Percentiles rank a stretch among this genome's conserved stretches.
Evolutionary conservation across 2,329 filamentous ascomycete species (phyloP).

Genomic region (Paecilomyces niveus): DNA sequence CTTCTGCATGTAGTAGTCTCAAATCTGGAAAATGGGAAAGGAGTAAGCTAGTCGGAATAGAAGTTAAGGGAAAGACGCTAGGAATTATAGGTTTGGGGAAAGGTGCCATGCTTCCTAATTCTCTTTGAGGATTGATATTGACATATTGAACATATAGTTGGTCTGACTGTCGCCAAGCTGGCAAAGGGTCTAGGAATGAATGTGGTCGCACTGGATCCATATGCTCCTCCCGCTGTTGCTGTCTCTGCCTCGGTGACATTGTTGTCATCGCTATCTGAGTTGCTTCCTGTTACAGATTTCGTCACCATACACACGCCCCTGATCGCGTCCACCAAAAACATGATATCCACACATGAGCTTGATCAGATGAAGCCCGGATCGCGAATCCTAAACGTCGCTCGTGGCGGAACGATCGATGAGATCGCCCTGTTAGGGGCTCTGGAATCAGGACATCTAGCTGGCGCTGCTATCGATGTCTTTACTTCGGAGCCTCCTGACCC

Average conservation of each 20-base stretch:
- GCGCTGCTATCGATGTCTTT: slow-evolving; percentile 74
- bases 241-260: slow-evolving; percentile 60
- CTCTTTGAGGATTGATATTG: neutral
- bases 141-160: slow-evolving; percentile 41
- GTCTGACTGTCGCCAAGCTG: slow-evolving; percentile 72
- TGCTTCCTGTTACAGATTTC: slow-evolving; percentile 65
- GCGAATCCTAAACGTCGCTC: slow-evolving; percentile 69
- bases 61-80: slow-evolving; percentile 69
- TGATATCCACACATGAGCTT: slow-evolving; percentile 63
- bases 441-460: slow-evolving; percentile 63
- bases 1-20: slow-evolving; percentile 60
- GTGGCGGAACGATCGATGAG: slow-evolving; percentile 76
- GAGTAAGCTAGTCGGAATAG: slow-evolving; percentile 65
- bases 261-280: slow-evolving; percentile 48
- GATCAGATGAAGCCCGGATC: slow-evolving; percentile 65
- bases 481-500: slow-evolving; percentile 65
- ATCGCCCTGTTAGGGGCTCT: slow-evolving; percentile 63
- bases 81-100: slow-evolving; percentile 76
- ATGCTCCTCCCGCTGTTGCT: slow-evolving; percentile 67
- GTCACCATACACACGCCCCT: slow-evolving; percentile 76
- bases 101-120: slow-evolving; percentile 33
- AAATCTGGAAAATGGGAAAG: slow-evolving; percentile 71
- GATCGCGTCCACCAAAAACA: slow-evolving; percentile 66
- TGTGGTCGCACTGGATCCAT: slow-evolving; percentile 68
- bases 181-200: slow-evolving; percentile 71